Evolutionary conservation across 495 filamentous ascomycete genomes (phyloP).

Genomic region (Penicillium steckii): DNA sequence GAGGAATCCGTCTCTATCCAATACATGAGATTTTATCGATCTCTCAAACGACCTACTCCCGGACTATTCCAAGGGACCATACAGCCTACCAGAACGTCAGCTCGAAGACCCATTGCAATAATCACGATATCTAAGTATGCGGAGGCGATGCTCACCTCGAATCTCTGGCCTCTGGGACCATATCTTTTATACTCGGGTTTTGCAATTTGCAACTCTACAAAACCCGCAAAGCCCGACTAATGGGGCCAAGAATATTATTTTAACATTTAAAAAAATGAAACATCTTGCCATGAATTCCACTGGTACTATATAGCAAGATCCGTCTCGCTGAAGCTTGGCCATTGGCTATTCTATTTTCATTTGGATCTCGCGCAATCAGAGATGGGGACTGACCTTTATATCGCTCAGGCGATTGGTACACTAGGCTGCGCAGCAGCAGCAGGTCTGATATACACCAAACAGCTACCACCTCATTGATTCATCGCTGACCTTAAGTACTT

Average conservation of each 20-base stretch:
- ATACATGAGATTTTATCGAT: too few species aligned
- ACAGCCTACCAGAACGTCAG: too few species aligned
- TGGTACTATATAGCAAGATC: too few species aligned
- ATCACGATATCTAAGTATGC: too few species aligned
- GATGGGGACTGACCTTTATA: conserved; percentile 11
- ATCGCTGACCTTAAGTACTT: not conserved
- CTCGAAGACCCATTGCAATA: too few species aligned
- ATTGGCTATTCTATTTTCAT: not conserved
- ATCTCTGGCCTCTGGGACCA: not conserved
- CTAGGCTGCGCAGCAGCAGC: conserved; percentile 25
- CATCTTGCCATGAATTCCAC: too few species aligned
- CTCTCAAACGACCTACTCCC: too few species aligned
- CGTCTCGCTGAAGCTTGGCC: too few species aligned
- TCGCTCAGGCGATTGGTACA: conserved; percentile 27
- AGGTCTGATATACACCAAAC: conserved; percentile 10
- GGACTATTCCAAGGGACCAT: too few species aligned
- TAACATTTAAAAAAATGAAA: too few species aligned
- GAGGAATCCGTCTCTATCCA: too few species aligned
- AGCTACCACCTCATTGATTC: not conserved
- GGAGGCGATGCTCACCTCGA: too few species aligned
- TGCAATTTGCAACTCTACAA: not conserved
- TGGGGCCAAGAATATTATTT: not conserved
- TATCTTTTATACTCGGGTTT: not conserved
- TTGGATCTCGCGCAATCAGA: not conserved
- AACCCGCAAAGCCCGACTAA: not conserved